These are phyloP conservation scores for Pleurotus djamor DNA, from an alignment of 768 basidiomycete genomes.

Conservation along the genomic window DNA sequence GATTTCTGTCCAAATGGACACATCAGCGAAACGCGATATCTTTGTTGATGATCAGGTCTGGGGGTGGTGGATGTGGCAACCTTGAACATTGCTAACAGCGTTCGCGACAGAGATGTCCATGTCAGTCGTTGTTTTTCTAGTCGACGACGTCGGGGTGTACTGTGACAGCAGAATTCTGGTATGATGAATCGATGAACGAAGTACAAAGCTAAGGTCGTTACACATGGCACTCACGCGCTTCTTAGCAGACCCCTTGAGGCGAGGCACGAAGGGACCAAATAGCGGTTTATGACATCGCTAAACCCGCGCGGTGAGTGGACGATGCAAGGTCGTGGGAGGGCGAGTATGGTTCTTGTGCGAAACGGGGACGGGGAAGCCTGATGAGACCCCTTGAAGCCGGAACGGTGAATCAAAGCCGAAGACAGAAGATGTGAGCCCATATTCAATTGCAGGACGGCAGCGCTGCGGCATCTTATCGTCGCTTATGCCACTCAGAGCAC, in stretches of 20 bases:
- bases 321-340: background rate
- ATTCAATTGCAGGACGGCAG: background rate
- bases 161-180: background rate
- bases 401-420: slow-evolving; percentile 3
- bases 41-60: too few relatives aligned
- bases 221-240: slow-evolving; percentile 5
- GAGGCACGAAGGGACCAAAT: slow-evolving; percentile 3
- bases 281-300: slow-evolving; percentile 7
- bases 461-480: background rate
- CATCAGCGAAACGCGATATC: background rate
- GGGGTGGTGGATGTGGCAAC: background rate
- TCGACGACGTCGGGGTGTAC: background rate
- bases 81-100: background rate
- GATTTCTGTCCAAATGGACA: background rate
- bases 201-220: background rate
- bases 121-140: background rate
- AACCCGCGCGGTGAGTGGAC: background rate
- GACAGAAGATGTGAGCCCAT: background rate
- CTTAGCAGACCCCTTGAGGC: background rate
- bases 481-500: background rate
- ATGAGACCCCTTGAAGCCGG: background rate
- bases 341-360: background rate
- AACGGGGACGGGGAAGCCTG: slow-evolving; percentile 5
- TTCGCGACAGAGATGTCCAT: background rate
- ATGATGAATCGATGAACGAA: background rate